Conservation (phyloP, 495 filamentous ascomycete genomes). For the Glutinoglossum americanum region DNA sequence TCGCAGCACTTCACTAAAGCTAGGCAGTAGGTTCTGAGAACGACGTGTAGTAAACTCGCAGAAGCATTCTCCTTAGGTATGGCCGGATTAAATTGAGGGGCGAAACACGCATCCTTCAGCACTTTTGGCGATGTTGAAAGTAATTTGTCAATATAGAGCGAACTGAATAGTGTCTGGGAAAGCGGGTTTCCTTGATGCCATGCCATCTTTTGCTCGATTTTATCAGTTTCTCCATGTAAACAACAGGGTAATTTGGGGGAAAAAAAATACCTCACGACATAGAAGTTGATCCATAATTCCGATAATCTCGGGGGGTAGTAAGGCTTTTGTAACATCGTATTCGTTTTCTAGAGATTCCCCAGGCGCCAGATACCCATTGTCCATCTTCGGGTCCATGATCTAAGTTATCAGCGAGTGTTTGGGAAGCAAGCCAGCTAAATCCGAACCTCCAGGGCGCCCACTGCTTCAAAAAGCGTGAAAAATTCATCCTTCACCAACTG, state of each 20-base stretch:
- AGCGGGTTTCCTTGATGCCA: constrained; percentile 93
- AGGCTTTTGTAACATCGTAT: constrained; percentile 51
- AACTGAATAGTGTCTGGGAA: constrained; percentile 89
- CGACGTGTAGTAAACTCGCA: constrained; percentile 29
- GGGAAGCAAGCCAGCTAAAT: neutral
- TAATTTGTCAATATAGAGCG: constrained; percentile 71
- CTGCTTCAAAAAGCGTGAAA: constrained; percentile 85
- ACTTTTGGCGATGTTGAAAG: constrained; percentile 44
- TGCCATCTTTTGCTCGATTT: constrained; percentile 43
- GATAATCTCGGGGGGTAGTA: constrained; percentile 60
- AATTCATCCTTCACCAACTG: constrained; percentile 82
- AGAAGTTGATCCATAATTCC: constrained; percentile 90
- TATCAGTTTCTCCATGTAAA: neutral
- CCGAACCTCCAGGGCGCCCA: constrained; percentile 74
- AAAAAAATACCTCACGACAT: constrained; percentile 50
- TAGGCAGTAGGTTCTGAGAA: constrained; percentile 72
- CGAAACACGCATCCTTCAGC: constrained; percentile 51
- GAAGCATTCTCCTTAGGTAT: constrained; percentile 10
- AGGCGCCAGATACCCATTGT: constrained; percentile 60
- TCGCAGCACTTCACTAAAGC: constrained; percentile 66
- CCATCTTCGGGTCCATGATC: constrained; percentile 99
- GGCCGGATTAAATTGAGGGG: constrained; percentile 18
- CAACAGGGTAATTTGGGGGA: constrained; percentile 1
- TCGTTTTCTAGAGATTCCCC: constrained; percentile 66
- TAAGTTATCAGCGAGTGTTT: constrained; percentile 16